Evolutionary conservation across 2,329 filamentous ascomycete species (phyloP), one percentile per base, ranked within the genome.

Genomic region (Scedosporium apiospermum): DNA sequence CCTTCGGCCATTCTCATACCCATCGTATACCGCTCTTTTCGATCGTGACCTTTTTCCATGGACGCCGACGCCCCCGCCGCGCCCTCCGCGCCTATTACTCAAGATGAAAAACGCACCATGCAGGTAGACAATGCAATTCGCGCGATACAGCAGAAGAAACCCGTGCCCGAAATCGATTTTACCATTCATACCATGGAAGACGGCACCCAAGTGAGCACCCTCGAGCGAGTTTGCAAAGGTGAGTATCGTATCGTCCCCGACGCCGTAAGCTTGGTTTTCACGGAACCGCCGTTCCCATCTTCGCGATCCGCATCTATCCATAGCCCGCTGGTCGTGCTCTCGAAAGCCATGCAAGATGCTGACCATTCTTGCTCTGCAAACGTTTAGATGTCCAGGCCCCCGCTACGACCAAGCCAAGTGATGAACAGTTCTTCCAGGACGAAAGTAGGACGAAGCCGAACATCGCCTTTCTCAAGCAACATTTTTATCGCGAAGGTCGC

Each of bases 211-310:
- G 95, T 99, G 74, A 98, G 86, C 85, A 99, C 95, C 65, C 79
- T 89, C 74, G 95, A 99, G 78, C 86, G 95, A 75, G 95, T 99
- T 65, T 96, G 93, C 83, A 99, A 98, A 92, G 95, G 95, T 98
- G 85, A 66, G 76, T 73, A 26, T 21, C 26, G 10, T 42, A 49
- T 49, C 21, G 16, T n/a, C 41, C 53, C 30, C 7, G 30, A 34
- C 30, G 30, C 30, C 30, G 7, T 6, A 34, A 34, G 30, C 6
- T 34, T 9, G 6, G 6, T 34, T 34, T 34, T 34, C 5, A 34
- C 30, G 30, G 30, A 9, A 34, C 30, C 30, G 6, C 30, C 30
- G 9, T 34, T 9, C 30, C 30, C 7, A 9, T 34, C 30, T 6
- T 34, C 30, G 30, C 30, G 30, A 34, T 34, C 30, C 30, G 30